A percentile compares a stretch with the other conserved stretches of the same genome.
Conservation (phyloP, 768 basidiomycete genomes). For the Mycena amicta region DNA sequence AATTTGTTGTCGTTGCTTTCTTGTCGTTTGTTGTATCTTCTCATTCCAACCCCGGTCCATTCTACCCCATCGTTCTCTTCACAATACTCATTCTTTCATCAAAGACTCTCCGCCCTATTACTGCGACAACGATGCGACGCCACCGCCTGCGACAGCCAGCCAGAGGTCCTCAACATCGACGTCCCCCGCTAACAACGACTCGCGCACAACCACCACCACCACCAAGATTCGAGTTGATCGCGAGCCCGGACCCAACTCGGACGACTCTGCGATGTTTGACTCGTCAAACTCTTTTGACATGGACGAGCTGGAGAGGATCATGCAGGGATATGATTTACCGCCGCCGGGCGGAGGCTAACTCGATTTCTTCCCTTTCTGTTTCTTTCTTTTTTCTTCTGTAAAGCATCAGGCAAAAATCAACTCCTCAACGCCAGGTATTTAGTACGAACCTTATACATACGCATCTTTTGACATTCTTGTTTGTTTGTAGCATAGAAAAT, state of each 20-base stretch:
- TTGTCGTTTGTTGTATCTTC: background rate
- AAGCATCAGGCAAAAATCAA: no score
- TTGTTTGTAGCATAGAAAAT: no score
- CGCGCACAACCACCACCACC: background rate
- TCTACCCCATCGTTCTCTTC: background rate
- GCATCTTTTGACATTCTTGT: no score
- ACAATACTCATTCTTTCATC: no score
- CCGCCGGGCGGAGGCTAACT: no score
- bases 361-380: no score
- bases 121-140: background rate
- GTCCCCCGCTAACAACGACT: background rate
- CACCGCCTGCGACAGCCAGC: background rate
- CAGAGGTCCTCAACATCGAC: no score
- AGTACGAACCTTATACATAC: no score
- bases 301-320: conserved; percentile 14
- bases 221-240: background rate
- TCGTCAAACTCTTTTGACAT: conserved; percentile 6
- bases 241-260: background rate
- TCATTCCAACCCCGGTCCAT: background rate
- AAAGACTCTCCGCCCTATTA: background rate
- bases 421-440: no score
- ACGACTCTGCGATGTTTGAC: background rate
- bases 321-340: conserved; percentile 11
- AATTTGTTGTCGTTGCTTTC: background rate
- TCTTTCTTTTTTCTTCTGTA: no score